These are phyloP conservation scores for Ambrosiella cleistominuta DNA, from an alignment of 2,329 filamentous ascomycete species.

Conservation along the genomic window DNA sequence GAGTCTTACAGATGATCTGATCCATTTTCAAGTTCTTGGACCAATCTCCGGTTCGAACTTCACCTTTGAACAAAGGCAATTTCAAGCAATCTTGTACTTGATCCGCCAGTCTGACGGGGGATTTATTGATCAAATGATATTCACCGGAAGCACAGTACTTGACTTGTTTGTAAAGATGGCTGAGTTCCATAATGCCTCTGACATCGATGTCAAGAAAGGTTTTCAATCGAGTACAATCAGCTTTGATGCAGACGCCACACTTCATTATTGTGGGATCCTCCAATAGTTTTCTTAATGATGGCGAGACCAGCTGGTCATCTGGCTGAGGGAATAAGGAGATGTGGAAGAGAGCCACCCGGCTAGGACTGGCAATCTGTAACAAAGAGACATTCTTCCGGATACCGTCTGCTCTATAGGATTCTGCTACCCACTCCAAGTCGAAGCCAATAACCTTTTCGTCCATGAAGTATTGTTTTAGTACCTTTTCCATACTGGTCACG, in stretches of 20 bases:
- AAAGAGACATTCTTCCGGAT: slow-evolving; percentile 58
- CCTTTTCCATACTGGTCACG: slow-evolving; percentile 46
- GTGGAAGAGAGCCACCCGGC: slow-evolving; percentile 67
- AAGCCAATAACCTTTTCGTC: slow-evolving; percentile 61
- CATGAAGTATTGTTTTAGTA: slow-evolving; percentile 45
- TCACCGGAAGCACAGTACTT: slow-evolving; percentile 37
- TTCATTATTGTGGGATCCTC: slow-evolving; percentile 55
- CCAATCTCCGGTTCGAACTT: slow-evolving; percentile 64
- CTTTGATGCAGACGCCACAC: slow-evolving; percentile 57
- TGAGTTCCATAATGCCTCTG: slow-evolving; percentile 60
- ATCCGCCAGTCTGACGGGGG: slow-evolving; percentile 43
- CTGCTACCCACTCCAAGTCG: slow-evolving; percentile 67
- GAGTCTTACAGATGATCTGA: slow-evolving; percentile 51
- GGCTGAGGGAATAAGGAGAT: slow-evolving; percentile 42
- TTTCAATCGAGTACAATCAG: slow-evolving; percentile 49
- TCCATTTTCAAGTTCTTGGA: slow-evolving; percentile 37
- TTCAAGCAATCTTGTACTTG: slow-evolving; percentile 56
- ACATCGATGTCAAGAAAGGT: slow-evolving; percentile 48
- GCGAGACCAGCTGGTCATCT: slow-evolving; percentile 43
- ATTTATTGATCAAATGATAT: slow-evolving; percentile 44
- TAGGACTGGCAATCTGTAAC: slow-evolving; percentile 64
- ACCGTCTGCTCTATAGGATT: slow-evolving; percentile 28
- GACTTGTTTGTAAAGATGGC: slow-evolving; percentile 63
- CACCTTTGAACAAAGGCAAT: slow-evolving; percentile 59
- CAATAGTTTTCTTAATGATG: slow-evolving; percentile 53